Conservation (phyloP, 78 protist species). For the Monosiga brevicollis region DNA sequence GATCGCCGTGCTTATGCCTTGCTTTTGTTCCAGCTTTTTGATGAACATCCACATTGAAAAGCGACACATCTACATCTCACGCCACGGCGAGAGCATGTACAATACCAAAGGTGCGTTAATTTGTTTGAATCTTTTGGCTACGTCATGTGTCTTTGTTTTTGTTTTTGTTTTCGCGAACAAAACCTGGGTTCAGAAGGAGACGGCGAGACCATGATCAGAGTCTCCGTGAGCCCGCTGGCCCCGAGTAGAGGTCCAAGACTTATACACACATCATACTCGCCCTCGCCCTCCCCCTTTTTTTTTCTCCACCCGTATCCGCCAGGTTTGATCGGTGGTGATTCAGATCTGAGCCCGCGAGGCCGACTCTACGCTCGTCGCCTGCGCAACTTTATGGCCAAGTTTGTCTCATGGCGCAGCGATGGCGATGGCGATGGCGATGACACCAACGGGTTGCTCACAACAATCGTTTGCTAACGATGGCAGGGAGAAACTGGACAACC, state of each 20-base stretch:
- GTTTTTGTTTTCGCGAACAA: not conserved
- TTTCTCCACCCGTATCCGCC: no score
- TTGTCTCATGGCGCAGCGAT: no score
- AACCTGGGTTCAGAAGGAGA: not conserved
- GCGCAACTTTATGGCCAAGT: constrained; percentile 30
- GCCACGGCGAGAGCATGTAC: constrained; percentile 80
- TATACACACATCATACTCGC: no score
- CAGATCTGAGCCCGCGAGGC: constrained; percentile 63
- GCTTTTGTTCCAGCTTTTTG: not conserved
- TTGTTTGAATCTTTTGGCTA: not conserved
- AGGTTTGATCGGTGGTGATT: constrained; percentile 81
- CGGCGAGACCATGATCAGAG: no score
- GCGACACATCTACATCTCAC: not conserved
- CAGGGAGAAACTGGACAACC: not conserved
- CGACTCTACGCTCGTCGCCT: constrained; percentile 57
- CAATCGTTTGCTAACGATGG: not conserved
- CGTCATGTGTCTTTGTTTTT: not conserved
- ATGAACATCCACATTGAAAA: not conserved
- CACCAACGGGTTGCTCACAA: not conserved
- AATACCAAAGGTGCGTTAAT: constrained; percentile 23
- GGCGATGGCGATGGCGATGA: no score
- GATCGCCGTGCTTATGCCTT: not conserved
- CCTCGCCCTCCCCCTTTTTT: no score
- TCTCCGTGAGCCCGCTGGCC: no score
- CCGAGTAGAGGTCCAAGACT: no score